Conservation (phyloP, 495 filamentous ascomycete genomes). For the Halenospora varia region DNA sequence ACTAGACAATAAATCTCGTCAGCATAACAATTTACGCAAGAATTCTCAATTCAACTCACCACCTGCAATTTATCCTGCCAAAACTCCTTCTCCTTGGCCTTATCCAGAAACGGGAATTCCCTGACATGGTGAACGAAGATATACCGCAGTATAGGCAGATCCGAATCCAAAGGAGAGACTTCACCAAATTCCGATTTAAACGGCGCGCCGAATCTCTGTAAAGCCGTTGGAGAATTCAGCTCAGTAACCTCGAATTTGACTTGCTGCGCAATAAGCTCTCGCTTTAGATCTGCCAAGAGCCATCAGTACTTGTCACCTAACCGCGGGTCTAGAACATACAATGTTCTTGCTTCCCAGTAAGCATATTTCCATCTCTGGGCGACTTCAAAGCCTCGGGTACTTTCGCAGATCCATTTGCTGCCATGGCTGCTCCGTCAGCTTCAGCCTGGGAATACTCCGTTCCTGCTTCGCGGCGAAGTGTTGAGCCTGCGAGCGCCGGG, state of each 20-base stretch:
- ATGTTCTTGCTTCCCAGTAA: conserved; percentile 98
- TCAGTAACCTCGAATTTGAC: conserved; percentile 85
- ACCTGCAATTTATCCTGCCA: conserved; percentile 98
- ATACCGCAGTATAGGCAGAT: conserved; percentile 89
- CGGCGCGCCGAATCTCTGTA: conserved; percentile 91
- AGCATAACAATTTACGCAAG: background rate
- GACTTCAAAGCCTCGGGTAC: background rate
- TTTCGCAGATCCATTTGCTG: background rate
- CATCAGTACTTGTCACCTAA: conserved; percentile 15
- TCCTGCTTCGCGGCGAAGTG: too few species aligned
- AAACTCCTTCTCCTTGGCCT: conserved; percentile 96
- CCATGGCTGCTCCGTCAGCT: background rate
- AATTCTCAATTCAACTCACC: conserved; percentile 49
- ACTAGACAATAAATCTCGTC: conserved; percentile 37
- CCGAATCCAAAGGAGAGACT: conserved; percentile 87
- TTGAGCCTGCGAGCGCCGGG: background rate
- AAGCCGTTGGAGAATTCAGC: conserved; percentile 87
- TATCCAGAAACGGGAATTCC: conserved; percentile 95
- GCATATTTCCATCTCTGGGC: conserved; percentile 20
- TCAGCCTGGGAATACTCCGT: too few species aligned
- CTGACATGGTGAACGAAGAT: conserved; percentile 98
- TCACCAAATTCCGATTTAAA: conserved; percentile 91
- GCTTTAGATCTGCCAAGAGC: conserved; percentile 77
- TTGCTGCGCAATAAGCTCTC: conserved; percentile 88
- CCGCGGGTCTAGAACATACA: conserved; percentile 50